Base-by-base conservation (phyloP, 1,139 yeast genomes). In the Zygoascus meyerae region DNA sequence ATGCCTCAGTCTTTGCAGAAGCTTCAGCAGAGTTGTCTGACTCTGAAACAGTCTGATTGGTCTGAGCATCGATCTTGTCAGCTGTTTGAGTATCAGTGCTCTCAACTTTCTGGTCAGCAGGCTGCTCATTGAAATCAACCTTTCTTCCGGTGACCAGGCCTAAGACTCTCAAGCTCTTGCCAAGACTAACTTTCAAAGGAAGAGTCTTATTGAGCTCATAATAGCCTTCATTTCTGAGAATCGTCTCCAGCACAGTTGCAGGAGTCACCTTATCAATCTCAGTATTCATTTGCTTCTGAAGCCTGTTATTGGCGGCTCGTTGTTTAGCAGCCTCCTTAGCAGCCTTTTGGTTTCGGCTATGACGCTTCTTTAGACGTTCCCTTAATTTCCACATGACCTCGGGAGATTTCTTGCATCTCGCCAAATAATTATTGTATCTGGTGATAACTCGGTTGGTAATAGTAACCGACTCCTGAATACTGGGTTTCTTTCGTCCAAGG, bases 401-500 rank as follows among this genome's bases (percentile, higher is more conserved):
- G 17, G 92, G 90, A 59, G 78, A 72, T 46, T 69, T 72, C 53
- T 70, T 72, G 51, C 86, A 85, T 30, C 70, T 61, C 21, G 71
- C 68, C 16, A 90, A 82, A 63, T 78, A 84, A 50, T 74, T 70
- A 67, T 87, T 89, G 92, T 90, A 90, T 52, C 77, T 75, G 17
- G 74, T 67, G 43, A 86, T 79, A 66, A 87, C 95, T 31, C 72
- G 71, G 59, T 78, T 79, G 61, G 86, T 95, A 33, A 81, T 72
- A 54, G 77, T 77, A 47, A 85, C 69, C 5, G 95, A 77, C 58
- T 81, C 73, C 55, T 75, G 75, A 41, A 85, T 65, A 50, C 85
- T 73, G 45, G 97, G 97, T 66, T 89, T 90, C 51, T 74, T 71
- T 50, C 86, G 78, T 52, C 97, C 97, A 67, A 89, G 70, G 5